phyloP scores from a whole-genome alignment of 2,329 filamentous ascomycete genomes.

The Amauroascus niger region DNA sequence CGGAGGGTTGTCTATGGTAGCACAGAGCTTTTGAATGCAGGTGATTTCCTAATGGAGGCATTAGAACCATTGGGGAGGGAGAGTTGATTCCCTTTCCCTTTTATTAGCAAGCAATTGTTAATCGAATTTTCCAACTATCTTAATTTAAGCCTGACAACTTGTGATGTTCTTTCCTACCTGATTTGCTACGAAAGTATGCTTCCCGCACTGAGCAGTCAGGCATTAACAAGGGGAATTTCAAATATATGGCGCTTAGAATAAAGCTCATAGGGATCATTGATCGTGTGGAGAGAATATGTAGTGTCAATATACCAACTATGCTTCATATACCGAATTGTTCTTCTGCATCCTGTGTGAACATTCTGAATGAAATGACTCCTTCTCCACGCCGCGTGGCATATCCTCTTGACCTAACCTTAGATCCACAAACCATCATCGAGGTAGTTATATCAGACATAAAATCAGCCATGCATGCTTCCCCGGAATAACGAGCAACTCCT shows the following conservation, averaged over 20 bases:
- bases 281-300: not conserved
- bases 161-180: too few relatives aligned
- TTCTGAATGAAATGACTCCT: not conserved
- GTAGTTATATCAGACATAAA: too few relatives aligned
- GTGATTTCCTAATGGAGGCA: conserved; percentile 51
- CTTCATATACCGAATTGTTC: not conserved
- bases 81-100: conserved; percentile 25
- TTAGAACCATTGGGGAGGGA: conserved; percentile 50
- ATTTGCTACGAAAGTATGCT: too few relatives aligned
- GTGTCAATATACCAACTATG: not conserved
- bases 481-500: too few relatives aligned
- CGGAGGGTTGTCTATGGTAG: conserved; percentile 89
- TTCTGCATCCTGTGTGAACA: too few relatives aligned
- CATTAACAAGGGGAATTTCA: too few relatives aligned
- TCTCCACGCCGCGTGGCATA: not conserved
- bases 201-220: too few relatives aligned
- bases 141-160: not conserved
- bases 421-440: too few relatives aligned
- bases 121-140: not conserved
- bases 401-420: not conserved
- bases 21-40: conserved; percentile 61
- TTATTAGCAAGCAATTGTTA: not conserved
- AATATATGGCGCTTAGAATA: too few relatives aligned
- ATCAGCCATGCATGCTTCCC: too few relatives aligned
- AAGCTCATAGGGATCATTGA: too few relatives aligned